A percentile compares a stretch with the other conserved stretches of the same genome.
Conservation (phyloP, 2,329 filamentous ascomycete genomes). For the Gnomoniopsis smithogilvyi region DNA sequence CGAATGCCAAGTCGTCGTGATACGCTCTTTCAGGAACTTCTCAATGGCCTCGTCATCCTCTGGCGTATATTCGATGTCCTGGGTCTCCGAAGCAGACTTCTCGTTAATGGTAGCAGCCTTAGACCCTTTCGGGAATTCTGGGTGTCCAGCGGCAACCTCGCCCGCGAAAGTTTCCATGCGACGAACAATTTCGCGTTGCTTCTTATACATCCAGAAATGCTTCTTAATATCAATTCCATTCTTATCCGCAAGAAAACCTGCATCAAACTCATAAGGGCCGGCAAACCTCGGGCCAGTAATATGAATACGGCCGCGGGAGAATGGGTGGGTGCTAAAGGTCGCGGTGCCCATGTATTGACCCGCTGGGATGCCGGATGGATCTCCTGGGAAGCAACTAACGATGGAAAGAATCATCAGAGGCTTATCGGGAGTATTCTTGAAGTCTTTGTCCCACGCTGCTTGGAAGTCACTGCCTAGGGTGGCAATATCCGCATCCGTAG, state of each 20-base stretch:
- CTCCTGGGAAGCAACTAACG: conserved; percentile 38
- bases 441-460: conserved; percentile 22
- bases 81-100: conserved; percentile 7
- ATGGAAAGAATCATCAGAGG: conserved; percentile 44
- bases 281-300: conserved; percentile 43
- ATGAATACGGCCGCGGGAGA: conserved; percentile 59
- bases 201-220: conserved; percentile 63
- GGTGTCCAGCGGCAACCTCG: conserved; percentile 39
- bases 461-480: conserved; percentile 23
- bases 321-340: conserved; percentile 57
- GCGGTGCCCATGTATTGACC: conserved; percentile 51
- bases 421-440: conserved; percentile 24
- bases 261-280: conserved; percentile 51
- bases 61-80: conserved; percentile 42
- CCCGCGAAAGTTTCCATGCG: conserved; percentile 50
- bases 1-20: conserved; percentile 40
- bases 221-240: conserved; percentile 53
- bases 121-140: conserved; percentile 34
- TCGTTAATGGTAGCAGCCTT: not conserved
- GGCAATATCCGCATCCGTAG: conserved; percentile 20
- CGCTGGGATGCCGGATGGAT: conserved; percentile 33
- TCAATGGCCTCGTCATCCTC: conserved; percentile 48
- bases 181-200: conserved; percentile 57
- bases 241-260: conserved; percentile 52
- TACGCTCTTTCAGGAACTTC: conserved; percentile 33